Base-by-base conservation (phyloP, 2,329 filamentous ascomycete genomes). In the Ascochyta clinopodiicola region DNA sequence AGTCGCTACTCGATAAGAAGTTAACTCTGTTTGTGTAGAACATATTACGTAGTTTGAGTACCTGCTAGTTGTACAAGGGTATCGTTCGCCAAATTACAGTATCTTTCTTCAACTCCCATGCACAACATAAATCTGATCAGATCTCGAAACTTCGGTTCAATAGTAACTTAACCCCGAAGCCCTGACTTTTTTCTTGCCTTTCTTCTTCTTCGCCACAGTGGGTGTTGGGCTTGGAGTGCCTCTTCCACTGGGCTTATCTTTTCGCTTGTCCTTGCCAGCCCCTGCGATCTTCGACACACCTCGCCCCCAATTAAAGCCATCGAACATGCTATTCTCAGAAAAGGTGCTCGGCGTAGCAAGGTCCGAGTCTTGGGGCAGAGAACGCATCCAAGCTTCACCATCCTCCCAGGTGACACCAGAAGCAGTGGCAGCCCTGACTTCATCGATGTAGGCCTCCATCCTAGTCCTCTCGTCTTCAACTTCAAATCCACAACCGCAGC, bases 381-480 rank as follows among this genome's bases (percentile, higher is more conserved):
- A 39, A 36, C 64, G 64, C 24, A 66, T 38, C 66, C 66, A 69
- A 2, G 58, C 63, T 10, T 62, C 64, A 5, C 60, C 60, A 38
- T 72, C 69, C 34, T 70, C 62, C 71, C 68, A 71, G 4, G 59
- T 63, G 24, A 63, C 58, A 24, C 66, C 66, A 1, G 63, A 64
- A 47, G 66, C 66, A 22, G 65, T 64, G 1, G 66, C 66, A 8
- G 66, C 66, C 21, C 68, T 58, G 7, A 70, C 65, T 21, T 65
- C 66, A 13, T 71, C 70, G 22, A 70, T 63, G 21, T 69, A 70
- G 6, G 66, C 64, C 35, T 70, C 69, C 61, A 72, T 69, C 29
- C 62, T 56, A 24, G 51, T 65, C 24, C 62, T 57, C 54, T 67
- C 65, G 17, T 67, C 61, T 21, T 68, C 58, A 4, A 66, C 67